Base-by-base conservation (phyloP, 768 basidiomycete genomes). In the Suillus americanus region DNA sequence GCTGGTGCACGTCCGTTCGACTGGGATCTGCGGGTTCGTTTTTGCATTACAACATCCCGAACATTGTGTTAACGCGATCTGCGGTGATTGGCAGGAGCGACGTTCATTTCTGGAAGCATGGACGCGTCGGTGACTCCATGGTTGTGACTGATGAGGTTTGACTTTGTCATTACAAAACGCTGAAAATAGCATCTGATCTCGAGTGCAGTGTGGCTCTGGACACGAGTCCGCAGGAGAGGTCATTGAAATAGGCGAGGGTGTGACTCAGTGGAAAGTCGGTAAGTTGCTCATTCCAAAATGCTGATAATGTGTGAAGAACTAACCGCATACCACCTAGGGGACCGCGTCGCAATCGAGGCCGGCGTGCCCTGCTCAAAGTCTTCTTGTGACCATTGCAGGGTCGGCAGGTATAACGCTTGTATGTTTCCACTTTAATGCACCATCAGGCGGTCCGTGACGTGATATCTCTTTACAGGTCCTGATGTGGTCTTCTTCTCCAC, bases 51-150 rank as follows among this genome's bases (percentile, higher is more conserved):
- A 18, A 33, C 33, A 16, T 50, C 28, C 18, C 9, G 61, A 20
- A 28, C 50, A 23, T 20, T n/a, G 38, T 14, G 23, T 38, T 53
- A 33, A 43, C 33, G n/a, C 1, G 4, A 20, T 37, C 30, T 9
- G 13, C 16, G 57, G 37, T 62, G 28, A 38, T 63, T 35, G 35
- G 9, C 63, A 89, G 88, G 80, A 89, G 86, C 55, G 88, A 89
- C 65, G 86, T 90, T 67, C 88, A 90, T 71, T 89, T 89, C 73
- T 90, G 88, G 88, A 81, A 88, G 66, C 86, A 89, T 72, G 88
- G 88, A 7, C 78, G 86, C 46, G 82, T 89, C 60, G 89, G 89
- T 10, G 86, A 88, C 68, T 86, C 86, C 0, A 89, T 89, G 88
- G 78, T 89, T 28, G 88, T 89, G 35, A 86, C 83, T 16, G 88